Evolutionary conservation across 2,329 filamentous ascomycete genomes (phyloP), one percentile per base, ranked within the genome.

Genomic region (Pseudopithomyces chartarum): DNA sequence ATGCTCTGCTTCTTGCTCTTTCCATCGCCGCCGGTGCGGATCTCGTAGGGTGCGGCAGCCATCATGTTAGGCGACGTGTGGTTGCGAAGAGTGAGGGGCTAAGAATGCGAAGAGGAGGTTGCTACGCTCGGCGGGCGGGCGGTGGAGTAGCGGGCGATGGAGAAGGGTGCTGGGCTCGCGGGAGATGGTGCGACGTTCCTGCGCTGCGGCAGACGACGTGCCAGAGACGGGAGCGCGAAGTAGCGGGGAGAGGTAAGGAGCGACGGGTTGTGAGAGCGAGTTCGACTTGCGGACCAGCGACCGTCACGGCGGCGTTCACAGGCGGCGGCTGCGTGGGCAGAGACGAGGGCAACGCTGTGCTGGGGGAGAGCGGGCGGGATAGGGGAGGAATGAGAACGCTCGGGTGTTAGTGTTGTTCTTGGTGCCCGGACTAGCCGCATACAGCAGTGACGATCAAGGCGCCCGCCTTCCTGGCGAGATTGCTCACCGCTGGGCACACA

Each of bases 1-100:
- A 99, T 98, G 76, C 92, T 97, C 82, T 98, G 95, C 84, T 97
- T 97, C 83, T 96, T 98, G 83, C 93, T 96, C 85, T 85, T 87
- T 67, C 84, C 81, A 73, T 87, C 85, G 66, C 85, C 85, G 65
- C 85, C 86, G 58, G 83, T 83, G 76, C 86, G 85, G 68, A 87
- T 82, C 75, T 88, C 86, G 78, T 89, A 89, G 57, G 85, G 82
- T 62, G 84, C 76, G 59, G 84, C 75, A 69, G 85, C 82, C 84
- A 87, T 87, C 64, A 68, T 79, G 64, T 58, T 73, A 62, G 65
- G 59, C 64, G 66, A 64, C 40, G 53, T 45, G 42, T 42, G 43
- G 60, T 56, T 56, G 55, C 51, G 36, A 34, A 17, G 57, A 19
- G 52, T 36, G 52, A 20, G 46, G 47, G 40, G 36, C 49, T 38